These are phyloP conservation scores for Phragmites australis DNA, from an alignment of 176 grass and related monocot species.

Conservation along the genomic window DNA sequence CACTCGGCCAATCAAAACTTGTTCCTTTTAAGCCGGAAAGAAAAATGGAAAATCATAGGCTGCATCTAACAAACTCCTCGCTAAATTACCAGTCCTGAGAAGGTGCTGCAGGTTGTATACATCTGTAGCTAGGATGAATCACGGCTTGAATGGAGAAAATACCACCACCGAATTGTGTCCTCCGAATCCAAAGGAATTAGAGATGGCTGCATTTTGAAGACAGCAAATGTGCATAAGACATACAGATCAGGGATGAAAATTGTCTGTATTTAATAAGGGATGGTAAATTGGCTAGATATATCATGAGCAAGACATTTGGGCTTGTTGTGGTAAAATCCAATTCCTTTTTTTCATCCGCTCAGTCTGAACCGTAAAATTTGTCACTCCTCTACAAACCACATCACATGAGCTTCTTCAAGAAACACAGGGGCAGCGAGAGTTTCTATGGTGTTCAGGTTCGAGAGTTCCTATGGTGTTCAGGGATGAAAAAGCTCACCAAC, in stretches of 20 bases:
- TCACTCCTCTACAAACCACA: not conserved
- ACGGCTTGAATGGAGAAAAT: conserved; percentile 61
- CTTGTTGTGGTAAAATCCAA: not conserved
- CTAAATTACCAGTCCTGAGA: conserved; percentile 3
- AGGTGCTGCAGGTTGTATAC: not conserved
- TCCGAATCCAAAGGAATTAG: conserved; percentile 69
- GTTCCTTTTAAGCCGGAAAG: not conserved
- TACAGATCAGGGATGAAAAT: not conserved
- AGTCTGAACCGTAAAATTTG: not conserved
- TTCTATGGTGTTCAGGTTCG: not conserved
- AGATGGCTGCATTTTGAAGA: conserved; percentile 49
- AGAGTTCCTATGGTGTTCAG: not conserved
- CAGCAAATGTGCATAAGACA: conserved; percentile 1
- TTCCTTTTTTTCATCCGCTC: not conserved
- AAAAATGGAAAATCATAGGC: not conserved
- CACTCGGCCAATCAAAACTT: conserved; percentile 42
- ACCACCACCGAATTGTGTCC: conserved; percentile 66
- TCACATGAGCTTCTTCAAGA: conserved; percentile 14
- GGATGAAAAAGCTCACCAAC: conserved; percentile 46
- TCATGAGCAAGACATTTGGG: not conserved
- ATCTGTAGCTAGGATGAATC: conserved; percentile 22
- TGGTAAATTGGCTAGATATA: not conserved
- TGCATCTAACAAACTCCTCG: conserved; percentile 24
- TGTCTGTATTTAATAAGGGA: not conserved
- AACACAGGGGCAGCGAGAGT: not conserved